A percentile compares a stretch with the other conserved stretches of the same genome.
phyloP scores from a whole-genome alignment of 2,329 filamentous ascomycete species.

The Ophiocordyceps camponoti-leonardi region DNA sequence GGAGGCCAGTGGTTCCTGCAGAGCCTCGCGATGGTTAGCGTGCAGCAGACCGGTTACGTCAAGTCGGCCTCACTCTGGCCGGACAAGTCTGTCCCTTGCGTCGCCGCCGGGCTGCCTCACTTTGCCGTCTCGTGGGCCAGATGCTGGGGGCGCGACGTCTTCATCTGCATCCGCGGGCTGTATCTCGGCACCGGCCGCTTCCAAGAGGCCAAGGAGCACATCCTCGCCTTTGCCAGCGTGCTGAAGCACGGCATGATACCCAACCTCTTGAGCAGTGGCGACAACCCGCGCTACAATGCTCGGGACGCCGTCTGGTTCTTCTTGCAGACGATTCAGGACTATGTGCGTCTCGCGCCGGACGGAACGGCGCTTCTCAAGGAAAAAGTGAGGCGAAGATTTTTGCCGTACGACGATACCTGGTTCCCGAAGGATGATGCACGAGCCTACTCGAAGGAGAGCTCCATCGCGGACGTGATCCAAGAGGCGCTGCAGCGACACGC shows the following conservation, averaged over 20 bases:
- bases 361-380: constrained; percentile 58
- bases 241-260: constrained; percentile 98
- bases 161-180: constrained; percentile 87
- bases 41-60: constrained; percentile 79
- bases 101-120: constrained; percentile 86
- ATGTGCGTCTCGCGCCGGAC: constrained; percentile 62
- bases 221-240: constrained; percentile 85
- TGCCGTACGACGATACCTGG: constrained; percentile 93
- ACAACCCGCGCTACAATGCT: constrained; percentile 81
- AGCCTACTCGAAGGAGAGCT: constrained; percentile 72
- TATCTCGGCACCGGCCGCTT: constrained; percentile 80
- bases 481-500: constrained; percentile 89
- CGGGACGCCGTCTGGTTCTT: constrained; percentile 97
- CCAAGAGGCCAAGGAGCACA: constrained; percentile 81
- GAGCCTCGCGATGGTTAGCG: constrained; percentile 74
- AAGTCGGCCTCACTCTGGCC: constrained; percentile 87
- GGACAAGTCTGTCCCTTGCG: constrained; percentile 62
- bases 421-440: constrained; percentile 66
- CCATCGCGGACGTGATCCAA: constrained; percentile 78
- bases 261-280: constrained; percentile 76
- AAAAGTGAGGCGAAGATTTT: constrained; percentile 66
- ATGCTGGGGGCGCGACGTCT: constrained; percentile 95
- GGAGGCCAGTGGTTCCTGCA: constrained; percentile 80
- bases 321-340: constrained; percentile 90
- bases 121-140: constrained; percentile 89